Evolutionary conservation across 768 basidiomycete genomes (phyloP), one percentile per base, ranked within the genome.

Genomic region (Guyanaporus albipodus): DNA sequence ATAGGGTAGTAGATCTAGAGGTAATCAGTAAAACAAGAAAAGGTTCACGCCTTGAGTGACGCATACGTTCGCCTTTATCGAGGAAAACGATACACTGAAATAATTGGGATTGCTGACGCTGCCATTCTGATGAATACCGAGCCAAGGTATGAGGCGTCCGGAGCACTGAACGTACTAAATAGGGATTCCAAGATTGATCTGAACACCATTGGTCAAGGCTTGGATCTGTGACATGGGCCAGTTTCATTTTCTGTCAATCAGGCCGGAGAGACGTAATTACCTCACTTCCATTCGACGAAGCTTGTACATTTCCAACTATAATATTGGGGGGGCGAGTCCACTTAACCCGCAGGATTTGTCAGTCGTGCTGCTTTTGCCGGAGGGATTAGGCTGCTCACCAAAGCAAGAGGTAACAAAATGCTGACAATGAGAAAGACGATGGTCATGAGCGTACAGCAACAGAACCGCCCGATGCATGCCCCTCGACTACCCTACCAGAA

Each of bases 21-120:
- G 38, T 29, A 9, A 47, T 54, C 32, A 58, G 33, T 43, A 24
- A 43, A 26, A 38, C 6, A n/a, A 6, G 18, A 34, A 2, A 32
- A 8, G 21, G 8, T 38, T 17, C 0, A n/a, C n/a, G n/a, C 9
- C 50, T 66, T 7, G 17, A 18, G 15, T 29, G 33, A 24, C 21
- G 34, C 62, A 42, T 63, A 85, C 85, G 32, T 83, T 65, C 4
- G 82, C 83, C 35, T 76, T 71, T 52, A 92, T 78, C 46, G 76
- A 75, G 43, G 76, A 75, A 63, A 92, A 75, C 17, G 73, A 73
- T 9, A 86, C 83, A 8, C 75, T 66, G 60, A 92, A 89, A 66
- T 79, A 89, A 62, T 91, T 91, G 23, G 89, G 90, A 57, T 92
- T 92, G 59, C 70, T 70, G 44, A 91, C 85, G 23, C 88, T 91